Evolutionary conservation across 2,329 filamentous ascomycete species (phyloP).

Genomic region (Xylariaceae sp.): DNA sequence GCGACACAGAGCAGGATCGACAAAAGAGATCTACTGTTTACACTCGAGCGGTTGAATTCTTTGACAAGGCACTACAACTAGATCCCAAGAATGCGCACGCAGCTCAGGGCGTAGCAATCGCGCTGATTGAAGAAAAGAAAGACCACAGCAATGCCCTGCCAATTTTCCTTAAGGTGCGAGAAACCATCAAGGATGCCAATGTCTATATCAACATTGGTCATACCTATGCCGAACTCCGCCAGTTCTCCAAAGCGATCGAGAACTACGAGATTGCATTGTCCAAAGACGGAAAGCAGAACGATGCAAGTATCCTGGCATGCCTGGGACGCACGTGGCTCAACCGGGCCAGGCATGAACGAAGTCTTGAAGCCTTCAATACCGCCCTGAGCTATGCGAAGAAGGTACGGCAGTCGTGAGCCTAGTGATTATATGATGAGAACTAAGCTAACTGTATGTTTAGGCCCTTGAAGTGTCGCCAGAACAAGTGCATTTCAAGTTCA

Average conservation of each 20-base stretch:
- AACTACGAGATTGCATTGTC: constrained; percentile 83
- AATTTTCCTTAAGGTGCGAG: constrained; percentile 84
- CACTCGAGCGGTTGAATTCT: constrained; percentile 92
- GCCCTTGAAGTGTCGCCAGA: constrained; percentile 75
- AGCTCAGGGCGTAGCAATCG: constrained; percentile 91
- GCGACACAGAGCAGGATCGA: constrained; percentile 82
- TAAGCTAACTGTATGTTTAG: constrained; percentile 36
- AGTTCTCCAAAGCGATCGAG: constrained; percentile 88
- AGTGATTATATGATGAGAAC: neutral
- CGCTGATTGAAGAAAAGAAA: constrained; percentile 89
- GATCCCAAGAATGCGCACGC: constrained; percentile 94
- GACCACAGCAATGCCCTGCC: constrained; percentile 76
- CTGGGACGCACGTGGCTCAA: constrained; percentile 83
- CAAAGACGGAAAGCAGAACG: constrained; percentile 67
- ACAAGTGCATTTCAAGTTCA: constrained; percentile 91
- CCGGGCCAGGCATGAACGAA: constrained; percentile 61
- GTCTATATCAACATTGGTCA: constrained; percentile 93
- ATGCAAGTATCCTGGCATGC: constrained; percentile 76
- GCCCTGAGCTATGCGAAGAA: constrained; percentile 58
- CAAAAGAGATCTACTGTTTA: constrained; percentile 86
- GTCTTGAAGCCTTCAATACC: constrained; percentile 52
- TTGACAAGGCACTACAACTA: constrained; percentile 93
- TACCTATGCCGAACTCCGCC: constrained; percentile 82
- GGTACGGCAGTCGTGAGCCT: constrained; percentile 37
- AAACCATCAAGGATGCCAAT: constrained; percentile 81